Evolutionary conservation across 768 basidiomycete genomes (phyloP), one percentile per base, ranked within the genome.

Genomic region (Candolleomyces aberdarensis): DNA sequence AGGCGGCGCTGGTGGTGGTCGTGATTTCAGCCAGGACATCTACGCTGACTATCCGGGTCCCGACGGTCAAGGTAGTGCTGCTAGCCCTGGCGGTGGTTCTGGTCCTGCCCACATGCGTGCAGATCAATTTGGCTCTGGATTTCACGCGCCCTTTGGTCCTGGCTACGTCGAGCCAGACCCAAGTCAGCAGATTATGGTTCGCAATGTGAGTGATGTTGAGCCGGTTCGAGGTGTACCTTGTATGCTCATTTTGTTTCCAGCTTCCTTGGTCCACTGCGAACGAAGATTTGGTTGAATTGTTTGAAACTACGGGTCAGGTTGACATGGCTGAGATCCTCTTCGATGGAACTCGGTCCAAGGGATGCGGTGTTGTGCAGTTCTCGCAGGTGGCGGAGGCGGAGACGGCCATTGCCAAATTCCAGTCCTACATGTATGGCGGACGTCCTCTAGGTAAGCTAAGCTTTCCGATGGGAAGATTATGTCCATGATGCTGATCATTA

Each of bases 251-350:
- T 13, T 39, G 22, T 52, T 3, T 56, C 9, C 64, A 98, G 96
- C 76, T 99, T 17, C 96, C 96, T 1, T 99, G 96, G 96, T 98
- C 96, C 10, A 99, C 96, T 49, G 95, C 96, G 7, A 98, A 99
- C 72, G 96, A 99, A 72, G 96, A 99, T 72, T 78, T 99, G 48
- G 96, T 99, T 20, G 96, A 99, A 75, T 76, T 99, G 19, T 99
- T 99, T 68, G 96, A 98, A 78, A 99, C 96, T 39, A 97, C 96
- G 0, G 96, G 96, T 10, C 89, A 90, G 65, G 96, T 99, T 40
- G 91, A 95, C 69, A 78, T 94, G 39, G 96, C 96, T 2, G 96
- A 99, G 75, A 96, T 98, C 64, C 74, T 99, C 51, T 95, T 91
- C 67, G 96, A 98, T 67, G 91, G 92, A 15, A 87, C 90, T 0